Evolutionary conservation across 495 filamentous ascomycete species (phyloP), one percentile per base, ranked within the genome.

Genomic region (Tuber calosporum): DNA sequence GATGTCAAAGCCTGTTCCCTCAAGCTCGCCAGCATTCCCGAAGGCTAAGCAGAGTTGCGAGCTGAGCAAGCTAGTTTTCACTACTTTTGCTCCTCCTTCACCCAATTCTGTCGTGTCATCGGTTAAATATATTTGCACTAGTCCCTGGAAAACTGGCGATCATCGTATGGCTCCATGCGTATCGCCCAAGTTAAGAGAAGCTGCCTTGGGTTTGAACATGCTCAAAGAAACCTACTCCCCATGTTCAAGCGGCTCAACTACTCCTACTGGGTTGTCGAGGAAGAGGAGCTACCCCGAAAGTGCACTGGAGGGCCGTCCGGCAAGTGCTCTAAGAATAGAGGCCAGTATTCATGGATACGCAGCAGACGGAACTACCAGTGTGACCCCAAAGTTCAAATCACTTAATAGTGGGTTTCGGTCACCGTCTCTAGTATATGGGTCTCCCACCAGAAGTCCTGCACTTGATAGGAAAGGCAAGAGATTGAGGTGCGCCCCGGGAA

Each of bases 121-220:
- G 36, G n/a, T 30, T 34, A 77, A 75, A 19, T 34, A 15, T 34
- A 62, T 34, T 34, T 62, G 26, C 13, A 17, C 53, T 1, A 62
- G 26, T 15, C 53, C 53, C 53, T 34, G 53, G 53, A 62, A 62
- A 62, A 34, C 53, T 19, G 53, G 26, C 11, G 53, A 73, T 34
- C 76, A 68, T 40, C 76, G 70, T 8, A 73, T 77, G 42, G 15
- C 70, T 26, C 26, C 70, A 37, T 78, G 58, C 38, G 79, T 79
- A 36, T 80, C 79, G 17, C 79, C 79, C 34, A 80, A 80, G 70
- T 80, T 74, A 20, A 77, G 68, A 30, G 79, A 80, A 62, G 79
- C 79, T 30, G 79, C 79, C 1, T 38, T 77, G 68, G 77, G 78
- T 20, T 40, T 80, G 42, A 80, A 80, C 41, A 71, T 80, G 75